A percentile compares a stretch with the other conserved stretches of the same genome.
Conservation (phyloP, 148 eudicot genomes). For the Nyssa sinensis region DNA sequence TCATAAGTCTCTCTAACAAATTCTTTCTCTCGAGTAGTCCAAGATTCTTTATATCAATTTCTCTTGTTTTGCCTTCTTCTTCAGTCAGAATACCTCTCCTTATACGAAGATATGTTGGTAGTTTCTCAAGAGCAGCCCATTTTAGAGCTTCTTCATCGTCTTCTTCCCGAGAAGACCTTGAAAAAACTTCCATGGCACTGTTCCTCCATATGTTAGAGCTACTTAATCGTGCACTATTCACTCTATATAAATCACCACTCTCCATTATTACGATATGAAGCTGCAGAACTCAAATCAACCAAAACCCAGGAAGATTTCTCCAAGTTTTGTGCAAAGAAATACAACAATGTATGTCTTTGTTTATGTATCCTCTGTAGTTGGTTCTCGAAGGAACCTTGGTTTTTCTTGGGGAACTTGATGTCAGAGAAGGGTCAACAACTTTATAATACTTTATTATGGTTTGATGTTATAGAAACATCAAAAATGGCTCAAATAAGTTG, state of each 20-base stretch:
- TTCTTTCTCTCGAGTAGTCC: constrained; percentile 45
- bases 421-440: constrained; percentile 11
- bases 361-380: not conserved
- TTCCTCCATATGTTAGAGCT: constrained; percentile 53
- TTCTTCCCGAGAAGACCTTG: constrained; percentile 44
- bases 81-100: constrained; percentile 64
- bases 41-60: constrained; percentile 55
- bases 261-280: constrained; percentile 30
- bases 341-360: not conserved
- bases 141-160: constrained; percentile 84
- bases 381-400: constrained; percentile 1
- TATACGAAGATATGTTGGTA: constrained; percentile 66
- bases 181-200: constrained; percentile 55
- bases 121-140: constrained; percentile 89
- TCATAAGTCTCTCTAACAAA: constrained; percentile 48
- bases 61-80: constrained; percentile 48
- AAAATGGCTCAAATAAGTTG: not conserved
- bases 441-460: constrained; percentile 6
- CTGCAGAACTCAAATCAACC: constrained; percentile 1
- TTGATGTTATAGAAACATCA: constrained; percentile 9
- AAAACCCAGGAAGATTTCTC: not conserved
- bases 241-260: constrained; percentile 47
- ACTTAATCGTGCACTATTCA: constrained; percentile 53
- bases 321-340: not conserved
- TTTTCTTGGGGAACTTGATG: not conserved